Base-by-base conservation (phyloP, 768 basidiomycete genomes). In the Naganishia kalamii region DNA sequence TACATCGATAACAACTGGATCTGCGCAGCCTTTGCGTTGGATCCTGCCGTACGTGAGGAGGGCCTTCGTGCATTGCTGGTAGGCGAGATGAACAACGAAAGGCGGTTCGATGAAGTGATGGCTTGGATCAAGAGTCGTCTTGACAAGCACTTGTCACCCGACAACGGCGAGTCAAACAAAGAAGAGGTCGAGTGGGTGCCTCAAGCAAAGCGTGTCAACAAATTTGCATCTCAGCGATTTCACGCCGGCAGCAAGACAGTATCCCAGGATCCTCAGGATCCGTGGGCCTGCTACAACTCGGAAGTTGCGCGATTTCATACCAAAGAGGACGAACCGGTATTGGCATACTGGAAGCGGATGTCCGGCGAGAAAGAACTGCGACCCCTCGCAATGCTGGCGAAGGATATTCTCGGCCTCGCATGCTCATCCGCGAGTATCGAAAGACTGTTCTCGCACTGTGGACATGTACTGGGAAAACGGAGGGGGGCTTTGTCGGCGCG, bases 261-360 rank as follows among this genome's bases (percentile, higher is more conserved):
- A 21, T 11, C 49, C 27, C 27, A 50, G 23, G n/a, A 50, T n/a
- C 6, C 17, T 4, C 25, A 50, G 17, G 49, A 50, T 29, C 49
- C 49, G 5, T 50, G 49, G 49, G 49, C 23, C 6, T 50, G 49
- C 15, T 50, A 50, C 49, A 50, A 50, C 27, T 50, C 49, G 49
- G 49, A 50, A 4, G 15, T 50, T 3, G 30, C 5, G 15, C 27
- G 49, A 3, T 50, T 50, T 19, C 23, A 30, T 7, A 50, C 49
- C 4, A 30, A 6, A 15, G 27, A 50, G 27, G 17, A 50, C 30
- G 49, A 50, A 30, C 5, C 49, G 4, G 49, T 50, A 3, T 17
- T 50, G 19, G 49, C 3, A 3, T 50, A 50, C 17, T 50, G 49
- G 49, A 50, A 30, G 29, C 5, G 49, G 19, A 50, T 50, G 49